A percentile compares a stretch with the other conserved stretches of the same genome.
Conservation (phyloP, 2,329 filamentous ascomycete genomes). For the Rutstroemia sp. region DNA sequence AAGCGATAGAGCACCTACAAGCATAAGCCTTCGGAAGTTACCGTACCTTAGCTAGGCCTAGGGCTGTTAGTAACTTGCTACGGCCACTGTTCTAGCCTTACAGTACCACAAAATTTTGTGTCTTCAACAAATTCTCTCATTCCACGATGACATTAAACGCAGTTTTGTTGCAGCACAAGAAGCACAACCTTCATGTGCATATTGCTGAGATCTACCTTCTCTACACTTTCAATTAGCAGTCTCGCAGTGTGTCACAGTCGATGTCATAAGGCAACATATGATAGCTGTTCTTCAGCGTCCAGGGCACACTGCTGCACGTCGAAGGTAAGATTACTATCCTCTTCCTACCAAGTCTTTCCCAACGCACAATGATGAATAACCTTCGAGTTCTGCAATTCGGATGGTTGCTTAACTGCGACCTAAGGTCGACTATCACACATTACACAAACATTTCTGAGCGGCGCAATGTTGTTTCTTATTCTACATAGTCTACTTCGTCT, state of each 20-base stretch:
- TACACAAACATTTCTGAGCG: slow-evolving; percentile 20
- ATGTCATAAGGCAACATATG: too few relatives aligned
- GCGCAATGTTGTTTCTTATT: not conserved
- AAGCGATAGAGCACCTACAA: not conserved
- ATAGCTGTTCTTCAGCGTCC: too few relatives aligned
- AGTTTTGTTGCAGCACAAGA: too few relatives aligned
- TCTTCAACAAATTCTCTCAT: too few relatives aligned
- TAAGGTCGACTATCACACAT: slow-evolving; percentile 26
- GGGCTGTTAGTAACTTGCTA: not conserved
- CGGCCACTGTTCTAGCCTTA: too few relatives aligned
- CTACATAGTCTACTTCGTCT: not conserved
- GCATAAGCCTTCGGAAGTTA: not conserved
- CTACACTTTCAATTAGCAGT: too few relatives aligned
- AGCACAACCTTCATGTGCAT: too few relatives aligned
- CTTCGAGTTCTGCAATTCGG: slow-evolving; percentile 29
- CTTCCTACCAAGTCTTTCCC: not conserved
- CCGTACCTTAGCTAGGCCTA: not conserved
- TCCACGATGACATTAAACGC: too few relatives aligned
- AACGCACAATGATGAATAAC: slow-evolving; percentile 21
- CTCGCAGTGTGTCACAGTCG: too few relatives aligned
- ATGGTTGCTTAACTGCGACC: slow-evolving; percentile 14
- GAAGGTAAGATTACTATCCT: not conserved
- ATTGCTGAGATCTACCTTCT: too few relatives aligned
- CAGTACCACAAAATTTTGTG: too few relatives aligned
- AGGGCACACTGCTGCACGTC: not conserved